Base-by-base conservation (phyloP, 2,329 filamentous ascomycete species). In the Sarocladiaceae sp. region DNA sequence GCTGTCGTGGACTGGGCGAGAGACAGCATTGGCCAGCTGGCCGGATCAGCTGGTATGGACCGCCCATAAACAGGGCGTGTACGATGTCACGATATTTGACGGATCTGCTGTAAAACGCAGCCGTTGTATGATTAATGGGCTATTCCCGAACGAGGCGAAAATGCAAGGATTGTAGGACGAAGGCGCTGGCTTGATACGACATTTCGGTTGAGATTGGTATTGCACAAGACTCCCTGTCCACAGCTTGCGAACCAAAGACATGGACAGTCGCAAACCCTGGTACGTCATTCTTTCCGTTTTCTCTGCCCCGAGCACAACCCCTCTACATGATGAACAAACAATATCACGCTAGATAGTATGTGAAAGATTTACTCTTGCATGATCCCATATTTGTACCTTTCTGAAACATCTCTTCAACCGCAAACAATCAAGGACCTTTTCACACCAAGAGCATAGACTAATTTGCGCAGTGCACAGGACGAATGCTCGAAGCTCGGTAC, bases 1-100 rank as follows among this genome's bases (percentile, higher is more conserved):
- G 78, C 82, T 1, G 64, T 87, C 11, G 81, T 87, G 18, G 83
- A 86, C 61, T 74, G 71, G 20, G 69, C 80, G 1, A 72, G 80
- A 23, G 76, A 76, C 1, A 71, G 70, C 12, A 78, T 86, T 54
- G 74, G 74, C 18, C 70, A 77, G 53, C 64, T 78, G 5, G 65
- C 53, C 12, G 66, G 68, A 6, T 59, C 65, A 3, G 60, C 59
- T 35, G 59, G 60, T 18, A 52, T 63, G 18, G 57, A 54, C 12
- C 53, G 62, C 1, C 60, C 61, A 2, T 64, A 57, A 63, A n/a
- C 3, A 29, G 4, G 5, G 10, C 13, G 26, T 20, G 11, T 33
- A 10, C 20, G 7, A 4, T 20, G n/a, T 18, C 6, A 44, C 26
- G 48, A 37, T 37, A 33, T 36, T 37, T 50, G 17, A 40, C 15